phyloP scores from a whole-genome alignment of 1,284 basidiomycete species.

The Apiotrichum montevideense region DNA sequence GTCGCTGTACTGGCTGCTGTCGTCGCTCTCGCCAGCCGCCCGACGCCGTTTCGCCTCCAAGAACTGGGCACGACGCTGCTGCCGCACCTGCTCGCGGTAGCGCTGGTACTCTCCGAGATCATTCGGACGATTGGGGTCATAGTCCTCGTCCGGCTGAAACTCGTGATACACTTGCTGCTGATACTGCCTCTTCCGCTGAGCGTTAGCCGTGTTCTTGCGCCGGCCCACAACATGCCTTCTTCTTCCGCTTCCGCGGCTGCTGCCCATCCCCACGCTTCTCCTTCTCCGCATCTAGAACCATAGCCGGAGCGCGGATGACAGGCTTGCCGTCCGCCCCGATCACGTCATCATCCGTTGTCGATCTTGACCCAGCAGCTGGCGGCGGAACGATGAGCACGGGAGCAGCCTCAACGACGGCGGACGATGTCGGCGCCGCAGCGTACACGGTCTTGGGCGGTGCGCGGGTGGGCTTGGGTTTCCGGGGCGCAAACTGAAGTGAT shows the following conservation, averaged over 20 bases:
- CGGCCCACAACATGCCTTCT: slow-evolving; percentile 17
- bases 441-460: slow-evolving; percentile 10
- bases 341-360: background rate
- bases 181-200: slow-evolving; percentile 4
- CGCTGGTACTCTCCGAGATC: slow-evolving; percentile 45
- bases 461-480: slow-evolving; percentile 15
- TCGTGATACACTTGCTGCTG: slow-evolving; percentile 24
- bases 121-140: slow-evolving; percentile 45
- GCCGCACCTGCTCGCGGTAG: slow-evolving; percentile 35
- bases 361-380: background rate
- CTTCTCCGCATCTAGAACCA: slow-evolving; percentile 32
- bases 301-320: slow-evolving; percentile 32
- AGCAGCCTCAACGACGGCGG: slow-evolving; percentile 4
- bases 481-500: slow-evolving; percentile 42
- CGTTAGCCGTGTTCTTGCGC: background rate
- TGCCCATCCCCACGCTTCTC: slow-evolving; percentile 15
- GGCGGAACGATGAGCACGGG: slow-evolving; percentile 5
- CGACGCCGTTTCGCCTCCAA: slow-evolving; percentile 12
- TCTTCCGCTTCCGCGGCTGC: slow-evolving; percentile 31
- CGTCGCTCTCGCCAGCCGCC: slow-evolving; percentile 29
- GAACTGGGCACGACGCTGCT: slow-evolving; percentile 24
- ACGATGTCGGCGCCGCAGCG: slow-evolving; percentile 8
- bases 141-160: slow-evolving; percentile 44
- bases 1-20: slow-evolving; percentile 39
- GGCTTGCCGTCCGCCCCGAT: background rate